Evolutionary conservation across 495 filamentous ascomycete genomes (phyloP), one percentile per base, ranked within the genome.

Genomic region (Apiosordaria backusii): DNA sequence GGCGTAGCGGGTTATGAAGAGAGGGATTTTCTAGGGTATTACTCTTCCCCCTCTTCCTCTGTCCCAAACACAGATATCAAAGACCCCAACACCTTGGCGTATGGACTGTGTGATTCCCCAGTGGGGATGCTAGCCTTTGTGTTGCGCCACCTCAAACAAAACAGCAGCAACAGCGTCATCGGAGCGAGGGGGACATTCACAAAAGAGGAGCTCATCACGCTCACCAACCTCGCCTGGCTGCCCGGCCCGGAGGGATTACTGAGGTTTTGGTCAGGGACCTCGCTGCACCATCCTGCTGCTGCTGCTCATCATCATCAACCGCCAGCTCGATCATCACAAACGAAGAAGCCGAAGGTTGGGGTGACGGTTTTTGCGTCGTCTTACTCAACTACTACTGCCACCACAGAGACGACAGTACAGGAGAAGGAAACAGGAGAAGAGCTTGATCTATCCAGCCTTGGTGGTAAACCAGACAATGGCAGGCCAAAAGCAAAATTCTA

Each of bases 21-120:
- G 22, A 72, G 74, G 16, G 82, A 84, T 60, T 79, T 80, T 24
- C 15, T 35, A 0, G n/a, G 19, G 26, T 21, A 61, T 35, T 23
- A 13, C 24, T 57, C 52, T 53, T 3, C 22, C 54, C 15, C 24
- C 15, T 18, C 35, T 23, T 10, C 27, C 45, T 22, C 54, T 18
- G 27, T 15, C 3, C 21, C 18, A 13, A 18, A 22, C 63, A 29
- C 16, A 9, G 55, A 19, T 55, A 29, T 80, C 21, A 70, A 69
- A 5, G 81, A 84, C 40, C 81, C 81, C 0, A 81, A 83, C 52
- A 84, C 81, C 0, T 65, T 85, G 4, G 74, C 80, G 3, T 85
- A 85, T 65, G 83, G 81, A 5, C 68, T 86, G 3, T 84, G 82
- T 63, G 83, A 86, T 60, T 84, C 82, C 2, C 83, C 83, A 1